Evolutionary conservation across 148 eudicot species (phyloP).

Genomic region (Vaccinium corymbosum): DNA sequence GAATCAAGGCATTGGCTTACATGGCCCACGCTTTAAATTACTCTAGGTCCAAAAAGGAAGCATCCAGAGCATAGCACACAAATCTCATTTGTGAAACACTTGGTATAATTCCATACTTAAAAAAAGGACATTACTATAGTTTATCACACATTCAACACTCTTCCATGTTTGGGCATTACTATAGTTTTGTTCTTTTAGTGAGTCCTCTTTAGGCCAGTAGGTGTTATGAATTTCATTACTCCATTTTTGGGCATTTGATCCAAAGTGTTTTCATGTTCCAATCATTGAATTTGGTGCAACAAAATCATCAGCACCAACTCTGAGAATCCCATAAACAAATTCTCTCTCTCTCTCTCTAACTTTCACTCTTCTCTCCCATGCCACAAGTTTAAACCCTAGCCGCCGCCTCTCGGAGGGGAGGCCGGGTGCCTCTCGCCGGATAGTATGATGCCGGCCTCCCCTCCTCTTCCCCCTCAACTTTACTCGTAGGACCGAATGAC

Average conservation of each 20-base stretch:
- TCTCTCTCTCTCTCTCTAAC: no score
- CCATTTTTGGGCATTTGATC: constrained; percentile 23
- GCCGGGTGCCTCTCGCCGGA: no score
- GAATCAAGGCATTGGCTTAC: neutral
- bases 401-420: no score
- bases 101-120: neutral
- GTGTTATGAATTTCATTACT: neutral
- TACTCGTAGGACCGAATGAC: no score
- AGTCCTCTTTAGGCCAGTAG: constrained; percentile 1
- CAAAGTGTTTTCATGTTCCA: constrained; percentile 21
- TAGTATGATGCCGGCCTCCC: no score
- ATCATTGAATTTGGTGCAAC: constrained; percentile 28
- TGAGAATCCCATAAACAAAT: constrained; percentile 19
- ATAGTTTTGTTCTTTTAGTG: neutral
- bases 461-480: no score
- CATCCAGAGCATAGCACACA: neutral
- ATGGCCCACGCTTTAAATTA: neutral
- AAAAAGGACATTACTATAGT: neutral
- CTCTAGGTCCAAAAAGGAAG: neutral
- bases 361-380: no score
- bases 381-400: no score
- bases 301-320: constrained; percentile 21
- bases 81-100: neutral
- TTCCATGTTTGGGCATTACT: neutral
- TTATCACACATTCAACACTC: neutral